Evolutionary conservation across 371 early-diverging fungal genomes (phyloP), one percentile per base, ranked within the genome.

Genomic region (Coelomomyces lativittatus): DNA sequence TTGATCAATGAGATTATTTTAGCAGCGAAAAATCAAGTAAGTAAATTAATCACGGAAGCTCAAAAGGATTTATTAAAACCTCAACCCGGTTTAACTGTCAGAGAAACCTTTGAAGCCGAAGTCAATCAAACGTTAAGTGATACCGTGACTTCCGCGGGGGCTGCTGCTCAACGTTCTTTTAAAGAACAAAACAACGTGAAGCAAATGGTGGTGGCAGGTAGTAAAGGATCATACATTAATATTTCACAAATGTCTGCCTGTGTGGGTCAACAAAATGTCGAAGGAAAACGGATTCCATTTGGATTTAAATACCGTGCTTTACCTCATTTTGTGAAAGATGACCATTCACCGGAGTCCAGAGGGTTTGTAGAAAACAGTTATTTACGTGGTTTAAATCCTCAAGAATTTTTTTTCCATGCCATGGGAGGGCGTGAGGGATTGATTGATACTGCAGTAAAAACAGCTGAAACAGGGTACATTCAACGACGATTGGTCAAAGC

Each of bases 211-310:
- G 78, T 90, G 33, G 78, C 98, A 28, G 99, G 99, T 50, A 89
- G 92, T 26, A 99, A 99, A 67, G 99, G 99, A 47, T 89, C 90
- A 26, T 86, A 81, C 55, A 91, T 99, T 56, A 99, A 99, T 60
- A 87, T 98, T 41, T 92, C 96, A 23, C 99, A 99, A 68, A 93
- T 99, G 86, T 79, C 91, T 38, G 96, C 97, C 26, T 91, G 91
- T 83, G 96, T 99, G 35, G 99, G 99, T 34, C 99, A 98, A 67
- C 99, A 99, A 64, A 95, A 90, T 69, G 96, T 99, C 12, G 98
- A 98, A 64, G 98, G 98, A 56, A 88, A 88, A 60, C 86, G 99
- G 56, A 97, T 99, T 64, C 95, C 97, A 11, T 95, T 88, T 56
- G 97, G 98, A 3, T 97, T 97, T 76, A 78, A 81, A 57, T 78